Base-by-base conservation (phyloP, 805 yeast species). In the Metschnikowia colocasiae region DNA sequence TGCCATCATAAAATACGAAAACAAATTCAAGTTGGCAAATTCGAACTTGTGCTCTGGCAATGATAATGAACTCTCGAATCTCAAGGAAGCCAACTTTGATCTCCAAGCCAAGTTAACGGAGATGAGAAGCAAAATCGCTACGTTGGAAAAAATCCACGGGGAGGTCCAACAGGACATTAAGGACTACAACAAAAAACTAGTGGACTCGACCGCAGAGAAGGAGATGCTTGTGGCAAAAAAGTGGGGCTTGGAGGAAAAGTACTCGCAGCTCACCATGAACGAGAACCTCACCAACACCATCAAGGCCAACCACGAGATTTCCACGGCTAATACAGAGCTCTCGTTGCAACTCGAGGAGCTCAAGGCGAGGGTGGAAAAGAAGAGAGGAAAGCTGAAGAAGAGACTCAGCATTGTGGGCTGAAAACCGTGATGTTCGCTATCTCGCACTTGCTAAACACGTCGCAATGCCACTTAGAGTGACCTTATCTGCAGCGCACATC, bases 291-390 rank as follows among this genome's bases (percentile, higher is more conserved):
- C 59, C 32, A 69, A 69, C 45, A 67, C 73, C 1, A 67, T 63
- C 40, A 62, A 68, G 47, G 76, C 76, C 32, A 72, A 72, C 50
- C 51, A 62, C 49, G 76, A 71, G 26, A 70, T 72, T 47, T 57
- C 63, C 9, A 56, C 56, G 38, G 59, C 67, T 38, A 69, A 67
- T 43, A 22, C 51, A 4, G 71, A 68, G 33, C 57, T 72, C 26
- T 69, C 68, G 53, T 53, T 43, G n/a, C 74, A 67, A 46, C 63
- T 72, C 15, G 59, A 47, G 7, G 59, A 46, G 20, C 44, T 68
- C 32, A 59, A 56, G 54, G 52, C 49, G 44, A 37, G 49, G 6
- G 58, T 69, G 15, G 68, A 59, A 29, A 58, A 53, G 19, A 68
- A 68, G 54, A 49, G 44, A 23, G 54, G 48, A n/a, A 66, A 64